Evolutionary conservation across 2,329 filamentous ascomycete species (phyloP).

Genomic region (Cercospora citrullina): DNA sequence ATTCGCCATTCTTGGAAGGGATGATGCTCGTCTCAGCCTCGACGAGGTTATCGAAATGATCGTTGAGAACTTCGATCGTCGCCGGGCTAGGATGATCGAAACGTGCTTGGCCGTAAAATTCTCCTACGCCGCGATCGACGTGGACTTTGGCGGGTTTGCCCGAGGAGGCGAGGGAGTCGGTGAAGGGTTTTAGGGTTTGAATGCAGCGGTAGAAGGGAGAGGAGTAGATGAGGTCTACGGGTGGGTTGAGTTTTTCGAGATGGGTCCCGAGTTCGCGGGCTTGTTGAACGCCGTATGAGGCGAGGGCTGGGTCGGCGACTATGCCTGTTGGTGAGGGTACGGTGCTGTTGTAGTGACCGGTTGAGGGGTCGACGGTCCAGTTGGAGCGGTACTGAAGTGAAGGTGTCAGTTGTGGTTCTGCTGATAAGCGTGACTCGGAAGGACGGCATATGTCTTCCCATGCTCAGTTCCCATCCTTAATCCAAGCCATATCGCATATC

Average conservation of each 20-base stretch:
- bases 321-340: constrained; percentile 84
- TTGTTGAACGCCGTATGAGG: constrained; percentile 82
- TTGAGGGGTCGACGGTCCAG: constrained; percentile 80
- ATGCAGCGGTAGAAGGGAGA: constrained; percentile 86
- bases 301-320: constrained; percentile 81
- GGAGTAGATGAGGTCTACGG: constrained; percentile 75
- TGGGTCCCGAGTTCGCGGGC: constrained; percentile 71
- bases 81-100: constrained; percentile 85
- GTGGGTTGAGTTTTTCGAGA: constrained; percentile 62
- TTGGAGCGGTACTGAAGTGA: constrained; percentile 77
- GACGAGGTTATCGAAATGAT: constrained; percentile 63
- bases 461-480: background rate
- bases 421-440: no score
- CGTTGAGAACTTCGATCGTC: constrained; percentile 59
- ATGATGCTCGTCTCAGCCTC: constrained; percentile 55
- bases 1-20: constrained; percentile 72
- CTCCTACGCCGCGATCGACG: constrained; percentile 55
- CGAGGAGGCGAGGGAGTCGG: constrained; percentile 49
- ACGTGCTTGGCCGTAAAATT: constrained; percentile 87
- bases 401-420: background rate
- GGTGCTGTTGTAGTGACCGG: constrained; percentile 72
- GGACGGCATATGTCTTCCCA: background rate
- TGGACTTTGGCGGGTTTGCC: constrained; percentile 29
- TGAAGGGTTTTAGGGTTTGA: constrained; percentile 75
- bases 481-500: background rate